A percentile compares a stretch with the other conserved stretches of the same genome.
Conservation (phyloP, 495 filamentous ascomycete species). For the Aspergillus wentii region DNA sequence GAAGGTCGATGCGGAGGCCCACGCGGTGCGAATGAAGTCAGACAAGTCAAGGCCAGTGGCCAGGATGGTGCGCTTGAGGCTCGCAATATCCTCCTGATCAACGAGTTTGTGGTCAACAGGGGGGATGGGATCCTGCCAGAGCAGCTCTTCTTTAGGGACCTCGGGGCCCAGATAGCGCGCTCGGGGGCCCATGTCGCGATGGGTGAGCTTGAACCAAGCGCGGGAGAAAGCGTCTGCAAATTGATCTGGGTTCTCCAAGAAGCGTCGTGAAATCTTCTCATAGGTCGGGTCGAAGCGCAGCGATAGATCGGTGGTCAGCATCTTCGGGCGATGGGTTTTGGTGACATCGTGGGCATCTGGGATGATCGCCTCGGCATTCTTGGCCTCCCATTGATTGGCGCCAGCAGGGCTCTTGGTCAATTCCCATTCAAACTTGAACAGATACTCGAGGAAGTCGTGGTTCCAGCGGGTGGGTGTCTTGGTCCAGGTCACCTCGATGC, state of each 20-base stretch:
- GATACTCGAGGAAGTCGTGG: conserved; percentile 63
- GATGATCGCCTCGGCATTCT: conserved; percentile 57
- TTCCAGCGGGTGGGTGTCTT: conserved; percentile 64
- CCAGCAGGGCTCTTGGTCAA: conserved; percentile 66
- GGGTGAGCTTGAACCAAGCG: conserved; percentile 75
- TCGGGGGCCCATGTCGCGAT: conserved; percentile 68
- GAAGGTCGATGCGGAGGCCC: conserved; percentile 69
- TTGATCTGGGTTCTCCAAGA: conserved; percentile 59
- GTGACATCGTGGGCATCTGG: conserved; percentile 60
- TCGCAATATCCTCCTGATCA: conserved; percentile 51
- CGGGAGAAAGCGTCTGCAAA: conserved; percentile 60
- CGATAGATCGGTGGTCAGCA: conserved; percentile 69
- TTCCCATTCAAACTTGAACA: conserved; percentile 76
- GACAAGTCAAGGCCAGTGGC: conserved; percentile 46
- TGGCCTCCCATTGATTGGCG: conserved; percentile 69
- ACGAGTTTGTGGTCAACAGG: conserved; percentile 48
- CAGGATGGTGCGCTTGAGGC: conserved; percentile 62
- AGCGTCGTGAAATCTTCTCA: conserved; percentile 67
- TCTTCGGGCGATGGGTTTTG: conserved; percentile 61
- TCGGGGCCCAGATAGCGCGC: conserved; percentile 65
- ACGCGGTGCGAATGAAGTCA: conserved; percentile 57
- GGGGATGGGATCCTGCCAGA: conserved; percentile 66
- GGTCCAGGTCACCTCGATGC: conserved; percentile 72
- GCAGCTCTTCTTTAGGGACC: conserved; percentile 53
- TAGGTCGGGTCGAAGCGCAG: conserved; percentile 63